Evolutionary conservation across 345 rosid species (phyloP).

Genomic region (Eucalyptus polybractea): DNA sequence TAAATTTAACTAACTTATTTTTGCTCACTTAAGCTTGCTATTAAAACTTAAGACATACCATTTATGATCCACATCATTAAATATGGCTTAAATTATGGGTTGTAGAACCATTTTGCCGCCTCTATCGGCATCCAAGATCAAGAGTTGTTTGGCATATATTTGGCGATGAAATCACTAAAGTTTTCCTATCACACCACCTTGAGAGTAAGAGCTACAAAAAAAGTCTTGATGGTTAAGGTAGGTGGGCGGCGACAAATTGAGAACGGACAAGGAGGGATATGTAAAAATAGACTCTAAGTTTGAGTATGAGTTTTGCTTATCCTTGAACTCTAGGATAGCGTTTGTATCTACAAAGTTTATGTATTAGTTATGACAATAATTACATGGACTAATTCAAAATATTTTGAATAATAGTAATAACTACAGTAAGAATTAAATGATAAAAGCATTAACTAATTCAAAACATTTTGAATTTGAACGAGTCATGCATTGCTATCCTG

Average conservation of each 20-base stretch:
- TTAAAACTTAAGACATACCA: neutral
- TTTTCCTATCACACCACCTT: neutral
- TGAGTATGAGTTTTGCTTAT: no score
- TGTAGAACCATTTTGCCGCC: neutral
- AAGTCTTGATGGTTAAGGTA: neutral
- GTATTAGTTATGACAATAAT: no score
- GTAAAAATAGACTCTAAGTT: no score
- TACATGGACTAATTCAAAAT: no score
- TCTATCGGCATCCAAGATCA: neutral
- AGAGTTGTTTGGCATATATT: neutral
- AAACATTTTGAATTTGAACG: no score
- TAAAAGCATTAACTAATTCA: no score
- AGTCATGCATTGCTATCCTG: no score
- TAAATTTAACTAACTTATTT: no score
- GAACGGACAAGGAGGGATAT: neutral
- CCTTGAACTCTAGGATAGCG: no score
- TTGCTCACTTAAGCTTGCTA: neutral
- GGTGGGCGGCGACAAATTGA: neutral
- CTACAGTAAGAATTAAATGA: no score
- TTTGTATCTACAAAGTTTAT: no score
- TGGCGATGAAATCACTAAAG: neutral
- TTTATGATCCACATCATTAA: neutral
- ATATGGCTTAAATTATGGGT: neutral
- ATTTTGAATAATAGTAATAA: no score
- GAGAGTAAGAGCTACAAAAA: neutral